Percentiles rank a stretch among this genome's conserved stretches.
Evolutionary conservation across 257 asterid species (phyloP).

Genomic region (Capsicum pubescens): DNA sequence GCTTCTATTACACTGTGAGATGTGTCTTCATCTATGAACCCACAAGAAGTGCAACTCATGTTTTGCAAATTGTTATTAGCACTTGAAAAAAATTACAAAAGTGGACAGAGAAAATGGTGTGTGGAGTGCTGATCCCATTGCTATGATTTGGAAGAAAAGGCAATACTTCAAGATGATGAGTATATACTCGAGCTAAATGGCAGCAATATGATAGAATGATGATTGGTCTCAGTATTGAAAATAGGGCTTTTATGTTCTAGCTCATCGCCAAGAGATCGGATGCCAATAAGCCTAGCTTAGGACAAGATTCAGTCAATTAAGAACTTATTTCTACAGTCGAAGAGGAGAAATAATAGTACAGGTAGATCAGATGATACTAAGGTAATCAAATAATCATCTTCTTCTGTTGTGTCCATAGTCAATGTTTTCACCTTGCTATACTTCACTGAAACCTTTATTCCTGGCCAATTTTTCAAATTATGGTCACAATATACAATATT

Average conservation of each 20-base stretch:
- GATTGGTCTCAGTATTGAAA: slow-evolving; percentile 22
- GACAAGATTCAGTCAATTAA: background rate
- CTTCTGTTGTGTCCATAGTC: slow-evolving; percentile 51
- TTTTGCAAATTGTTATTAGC: background rate
- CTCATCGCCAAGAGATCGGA: slow-evolving; percentile 25
- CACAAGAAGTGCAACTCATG: slow-evolving; percentile 19
- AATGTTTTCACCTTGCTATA: slow-evolving; percentile 62
- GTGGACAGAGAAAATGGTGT: background rate
- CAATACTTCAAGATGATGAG: background rate
- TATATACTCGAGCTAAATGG: background rate
- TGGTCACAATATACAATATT: background rate
- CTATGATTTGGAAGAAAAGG: slow-evolving; percentile 7
- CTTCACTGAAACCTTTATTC: slow-evolving; percentile 67
- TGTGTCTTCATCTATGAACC: slow-evolving; percentile 22
- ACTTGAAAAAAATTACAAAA: background rate
- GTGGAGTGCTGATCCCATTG: background rate
- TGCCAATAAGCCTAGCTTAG: slow-evolving; percentile 20
- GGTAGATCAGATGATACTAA: slow-evolving; percentile 17
- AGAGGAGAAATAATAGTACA: slow-evolving; percentile 10
- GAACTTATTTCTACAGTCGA: background rate
- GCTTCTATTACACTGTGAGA: background rate
- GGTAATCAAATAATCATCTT: background rate
- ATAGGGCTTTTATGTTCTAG: slow-evolving; percentile 40
- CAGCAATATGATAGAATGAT: background rate
- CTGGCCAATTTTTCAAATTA: slow-evolving; percentile 37